Percentiles rank a stretch among this genome's conserved stretches.
Evolutionary conservation across 139 green algal species (phyloP).

Genomic region (Chlamydomonas schloesseri): DNA sequence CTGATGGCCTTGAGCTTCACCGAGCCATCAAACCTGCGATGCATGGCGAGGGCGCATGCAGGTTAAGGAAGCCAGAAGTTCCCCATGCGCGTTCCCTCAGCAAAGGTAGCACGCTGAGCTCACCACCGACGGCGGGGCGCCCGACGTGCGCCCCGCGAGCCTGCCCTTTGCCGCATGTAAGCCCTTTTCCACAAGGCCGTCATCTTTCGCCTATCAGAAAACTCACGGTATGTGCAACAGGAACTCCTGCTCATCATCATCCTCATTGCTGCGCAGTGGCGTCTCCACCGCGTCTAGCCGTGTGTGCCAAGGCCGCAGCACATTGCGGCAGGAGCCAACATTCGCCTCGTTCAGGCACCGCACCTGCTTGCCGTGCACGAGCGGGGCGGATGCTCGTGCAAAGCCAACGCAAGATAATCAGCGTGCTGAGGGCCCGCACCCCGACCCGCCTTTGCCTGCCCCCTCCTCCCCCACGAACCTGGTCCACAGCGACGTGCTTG

Average conservation of each 20-base stretch:
- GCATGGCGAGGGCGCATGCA: no score
- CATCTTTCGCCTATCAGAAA: no score
- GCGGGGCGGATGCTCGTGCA: no score
- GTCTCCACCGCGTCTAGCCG: conserved; percentile 59
- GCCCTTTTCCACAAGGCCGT: no score
- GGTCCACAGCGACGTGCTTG: conserved; percentile 80
- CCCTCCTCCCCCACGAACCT: conserved; percentile 50
- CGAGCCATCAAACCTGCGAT: conserved; percentile 78
- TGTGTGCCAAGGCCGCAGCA: conserved; percentile 77
- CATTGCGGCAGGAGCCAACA: conserved; percentile 63
- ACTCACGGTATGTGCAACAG: conserved; percentile 88
- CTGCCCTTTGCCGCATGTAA: no score
- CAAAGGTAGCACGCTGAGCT: no score
- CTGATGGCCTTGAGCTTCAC: conserved; percentile 90
- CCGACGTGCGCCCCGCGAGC: no score
- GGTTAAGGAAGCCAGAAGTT: no score
- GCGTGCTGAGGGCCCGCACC: no score
- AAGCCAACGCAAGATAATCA: no score
- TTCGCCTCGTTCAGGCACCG: conserved; percentile 85
- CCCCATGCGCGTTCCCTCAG: no score
- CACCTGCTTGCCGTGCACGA: conserved; percentile 62
- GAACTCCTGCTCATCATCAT: conserved; percentile 91
- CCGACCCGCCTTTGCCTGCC: background rate
- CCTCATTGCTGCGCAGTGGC: conserved; percentile 65
- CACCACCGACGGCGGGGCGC: no score